Base-by-base conservation (phyloP, 306 rosid species). In the Lotus japonicus region DNA sequence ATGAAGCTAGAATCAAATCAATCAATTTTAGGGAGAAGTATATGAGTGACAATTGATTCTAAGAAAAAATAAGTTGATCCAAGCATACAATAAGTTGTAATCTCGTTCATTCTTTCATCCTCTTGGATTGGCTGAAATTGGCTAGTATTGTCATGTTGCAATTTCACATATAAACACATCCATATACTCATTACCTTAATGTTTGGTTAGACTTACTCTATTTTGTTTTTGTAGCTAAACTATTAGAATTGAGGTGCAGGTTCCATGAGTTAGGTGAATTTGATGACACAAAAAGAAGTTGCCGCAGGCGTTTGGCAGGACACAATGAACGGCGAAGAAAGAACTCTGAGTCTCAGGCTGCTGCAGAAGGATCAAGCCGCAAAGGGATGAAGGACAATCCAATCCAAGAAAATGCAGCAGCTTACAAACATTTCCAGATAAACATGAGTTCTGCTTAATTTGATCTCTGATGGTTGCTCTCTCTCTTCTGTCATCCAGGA, bases 401-500 rank as follows among this genome's bases (percentile, higher is more conserved):
- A 17, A 67, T 72, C n/a, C 82, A 77, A 69, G 87, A 80, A 68
- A 83, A 77, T 44, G 66, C 79, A 12, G 36, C 80, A 12, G 36
- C 80, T 16, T 70, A 15, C 72, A 70, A 84, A 71, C 81, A 85
- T 56, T 82, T 82, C 70, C 84, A 83, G 39, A 85, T 83, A 71
- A 31, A 77, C 73, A 74, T 86, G 64, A 83, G 81, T 7, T 41
- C 45, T 41, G n/a, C 18, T 15, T 0, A 58, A 12, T 60, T 28
- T 55, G 1, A 6, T 48, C 16, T 11, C 7, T 12, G 26, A 44
- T 72, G 13, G 64, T 57, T 71, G 89, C 96, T 89, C 85, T 63
- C 96, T 86, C 89, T 86, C 92, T 84, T 89, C 89, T 86, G 92
- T 86, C 92, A 85, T 61, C 58, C 51, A 58, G 35, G n/a, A n/a